phyloP scores from a whole-genome alignment of 2,329 filamentous ascomycete genomes.

The Pestalotiopsis sp. region DNA sequence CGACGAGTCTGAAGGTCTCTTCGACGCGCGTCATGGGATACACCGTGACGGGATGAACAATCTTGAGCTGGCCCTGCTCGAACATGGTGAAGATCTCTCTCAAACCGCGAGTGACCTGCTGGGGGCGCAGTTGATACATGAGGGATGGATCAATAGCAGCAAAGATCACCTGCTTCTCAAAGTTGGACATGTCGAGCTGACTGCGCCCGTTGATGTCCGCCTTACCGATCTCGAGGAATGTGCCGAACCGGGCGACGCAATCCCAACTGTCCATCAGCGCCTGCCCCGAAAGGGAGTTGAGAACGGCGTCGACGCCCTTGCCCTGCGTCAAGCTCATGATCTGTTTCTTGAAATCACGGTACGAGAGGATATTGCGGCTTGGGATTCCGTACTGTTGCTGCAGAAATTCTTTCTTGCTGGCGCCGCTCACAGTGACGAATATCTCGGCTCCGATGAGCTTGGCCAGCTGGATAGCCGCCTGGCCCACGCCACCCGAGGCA shows the following conservation, averaged over 20 bases:
- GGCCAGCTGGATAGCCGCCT: background rate
- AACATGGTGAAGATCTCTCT: slow-evolving; percentile 15
- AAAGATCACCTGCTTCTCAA: slow-evolving; percentile 40
- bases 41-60: slow-evolving; percentile 26
- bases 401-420: background rate
- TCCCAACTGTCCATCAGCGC: slow-evolving; percentile 43
- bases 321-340: slow-evolving; percentile 19
- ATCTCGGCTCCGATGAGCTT: background rate
- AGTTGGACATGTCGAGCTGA: slow-evolving; percentile 46
- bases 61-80: slow-evolving; percentile 17
- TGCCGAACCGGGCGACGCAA: slow-evolving; percentile 46
- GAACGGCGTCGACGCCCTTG: slow-evolving; percentile 24
- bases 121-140: background rate
- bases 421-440: background rate
- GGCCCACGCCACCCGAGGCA: background rate
- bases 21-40: slow-evolving; percentile 23
- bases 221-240: slow-evolving; percentile 50
- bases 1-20: slow-evolving; percentile 39
- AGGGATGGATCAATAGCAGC: background rate
- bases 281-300: slow-evolving; percentile 44
- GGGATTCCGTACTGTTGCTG: background rate
- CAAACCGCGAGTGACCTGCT: background rate
- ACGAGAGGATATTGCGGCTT: background rate
- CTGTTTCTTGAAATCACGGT: slow-evolving; percentile 15
- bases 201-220: slow-evolving; percentile 42